Evolutionary conservation across 345 rosid genomes (phyloP), one percentile per base, ranked within the genome.

Genomic region (Hevea brasiliensis): DNA sequence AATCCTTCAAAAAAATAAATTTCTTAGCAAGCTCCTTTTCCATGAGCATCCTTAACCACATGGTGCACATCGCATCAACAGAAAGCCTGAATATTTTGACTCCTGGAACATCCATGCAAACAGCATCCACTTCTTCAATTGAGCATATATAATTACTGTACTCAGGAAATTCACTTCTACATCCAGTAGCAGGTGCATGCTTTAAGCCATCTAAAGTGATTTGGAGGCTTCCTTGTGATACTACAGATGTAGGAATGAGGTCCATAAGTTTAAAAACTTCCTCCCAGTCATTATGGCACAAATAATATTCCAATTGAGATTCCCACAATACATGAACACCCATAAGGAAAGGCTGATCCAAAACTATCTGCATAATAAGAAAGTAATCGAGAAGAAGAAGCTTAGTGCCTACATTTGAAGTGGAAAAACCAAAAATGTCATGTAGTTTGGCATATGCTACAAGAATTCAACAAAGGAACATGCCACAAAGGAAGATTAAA

Each of bases 271-370:
- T 90, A 37, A 77, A 84, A 74, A 92, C 92, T 84, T 95, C 99
- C 74, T 87, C 93, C 98, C 93, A 91, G 75, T 95, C 93, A 89
- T 90, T 91, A 79, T 89, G 99, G 79, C 88, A 87, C 74, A 87
- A 78, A 75, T 88, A 79, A 74, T 92, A 95, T 89, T 92, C 98
- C 76, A 95, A 79, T 80, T 92, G 97, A 21, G 99, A 92, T 59
- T 95, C 97, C 99, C 98, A 95, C 42, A 86, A 83, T 48, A 91
- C 88, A 85, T 91, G 97, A 79, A 92, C 94, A 67, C 98, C 99
- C 93, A 92, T 92, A 67, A 84, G 89, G 72, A 88, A 85, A 76
- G 97, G 99, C 68, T 91, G 99, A 85, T 95, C 99, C 84, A 95
- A 77, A 77, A 92, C 89, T 82, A 95, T 89, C 99, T 95, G 98